A percentile compares a stretch with the other conserved stretches of the same genome.
phyloP scores from a whole-genome alignment of 331 rosid species.

The Stylosanthes scabra region DNA sequence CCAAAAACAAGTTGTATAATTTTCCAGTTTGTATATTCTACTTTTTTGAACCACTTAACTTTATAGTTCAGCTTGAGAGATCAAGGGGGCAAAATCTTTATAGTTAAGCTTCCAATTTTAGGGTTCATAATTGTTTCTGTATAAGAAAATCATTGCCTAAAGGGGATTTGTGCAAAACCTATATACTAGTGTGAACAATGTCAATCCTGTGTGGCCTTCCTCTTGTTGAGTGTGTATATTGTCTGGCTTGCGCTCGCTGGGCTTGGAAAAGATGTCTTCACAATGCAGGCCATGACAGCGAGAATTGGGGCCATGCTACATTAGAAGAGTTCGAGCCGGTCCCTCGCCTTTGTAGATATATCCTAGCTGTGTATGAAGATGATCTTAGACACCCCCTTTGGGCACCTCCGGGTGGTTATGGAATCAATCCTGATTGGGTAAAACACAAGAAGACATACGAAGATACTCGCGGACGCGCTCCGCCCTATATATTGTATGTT shows the following conservation, averaged over 20 bases:
- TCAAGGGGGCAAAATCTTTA: neutral
- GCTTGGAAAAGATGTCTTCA: conserved; percentile 94
- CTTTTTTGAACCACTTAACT: no score
- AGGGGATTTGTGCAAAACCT: conserved; percentile 31
- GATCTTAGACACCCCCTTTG: conserved; percentile 76
- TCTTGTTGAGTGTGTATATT: conserved; percentile 87
- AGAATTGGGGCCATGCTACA: conserved; percentile 81
- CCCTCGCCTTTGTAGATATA: conserved; percentile 90
- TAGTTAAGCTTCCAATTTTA: conserved; percentile 13
- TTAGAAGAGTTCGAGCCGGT: conserved; percentile 85
- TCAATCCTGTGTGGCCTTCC: conserved; percentile 81
- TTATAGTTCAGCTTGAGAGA: no score
- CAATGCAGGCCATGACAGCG: conserved; percentile 96
- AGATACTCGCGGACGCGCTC: conserved; percentile 73
- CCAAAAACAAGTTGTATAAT: no score
- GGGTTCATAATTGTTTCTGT: conserved; percentile 9
- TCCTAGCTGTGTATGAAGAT: conserved; percentile 85
- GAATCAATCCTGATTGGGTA: conserved; percentile 76
- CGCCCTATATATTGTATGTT: conserved; percentile 76
- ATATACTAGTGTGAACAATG: conserved; percentile 52
- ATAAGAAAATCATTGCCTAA: neutral
- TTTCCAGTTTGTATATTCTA: no score
- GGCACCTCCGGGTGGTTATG: conserved; percentile 89
- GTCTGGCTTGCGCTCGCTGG: conserved; percentile 94
- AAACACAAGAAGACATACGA: conserved; percentile 57